Evolutionary conservation across 345 rosid species (phyloP), one percentile per base, ranked within the genome.

Genomic region (Cardamine occulta): DNA sequence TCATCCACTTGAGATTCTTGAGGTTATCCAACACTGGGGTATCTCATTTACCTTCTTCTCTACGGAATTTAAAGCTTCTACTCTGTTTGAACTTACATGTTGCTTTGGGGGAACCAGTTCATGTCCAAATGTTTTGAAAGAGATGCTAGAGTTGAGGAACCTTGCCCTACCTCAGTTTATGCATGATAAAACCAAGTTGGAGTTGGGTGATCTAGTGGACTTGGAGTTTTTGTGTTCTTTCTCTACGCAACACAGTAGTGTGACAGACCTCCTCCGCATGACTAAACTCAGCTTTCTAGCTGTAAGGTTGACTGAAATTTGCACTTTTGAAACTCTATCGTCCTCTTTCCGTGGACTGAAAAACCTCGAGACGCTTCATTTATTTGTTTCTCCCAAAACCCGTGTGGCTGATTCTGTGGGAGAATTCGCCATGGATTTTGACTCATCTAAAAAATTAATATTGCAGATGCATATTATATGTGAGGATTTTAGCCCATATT

Each of bases 1-100:
- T 85, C 60, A 74, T 80, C 29, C 83, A 78, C 44, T 65, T 74
- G 59, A 74, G 72, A 66, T 73, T 21, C 62, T 47, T 47, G 52
- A 48, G 11, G 0, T 17, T 48, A 48, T 0, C 0, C 0, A 0
- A 48, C 0, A 23, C 11, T 17, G 4, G 4, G 11, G 23, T 48
- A 48, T 7, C 4, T 48, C 52, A 48, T 48, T 3, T 47, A n/a
- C 52, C 51, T 45, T 15, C 51, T 45, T 6, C 51, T n/a, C 2
- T 44, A 3, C 19, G 19, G 18, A 44, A 44, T 4, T 15, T 47
- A 5, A 47, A 47, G 21, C 10, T 7, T n/a, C 10, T 47, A 0
- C 52, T 47, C 8, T 47, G 5, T 47, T 47, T 47, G 52, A 47
- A 47, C 21, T n/a, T 47, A n/a, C 0, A 1, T 47, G 52, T 47